Base-by-base conservation (phyloP, 345 rosid genomes). In the Chamaenerion angustifolium region DNA sequence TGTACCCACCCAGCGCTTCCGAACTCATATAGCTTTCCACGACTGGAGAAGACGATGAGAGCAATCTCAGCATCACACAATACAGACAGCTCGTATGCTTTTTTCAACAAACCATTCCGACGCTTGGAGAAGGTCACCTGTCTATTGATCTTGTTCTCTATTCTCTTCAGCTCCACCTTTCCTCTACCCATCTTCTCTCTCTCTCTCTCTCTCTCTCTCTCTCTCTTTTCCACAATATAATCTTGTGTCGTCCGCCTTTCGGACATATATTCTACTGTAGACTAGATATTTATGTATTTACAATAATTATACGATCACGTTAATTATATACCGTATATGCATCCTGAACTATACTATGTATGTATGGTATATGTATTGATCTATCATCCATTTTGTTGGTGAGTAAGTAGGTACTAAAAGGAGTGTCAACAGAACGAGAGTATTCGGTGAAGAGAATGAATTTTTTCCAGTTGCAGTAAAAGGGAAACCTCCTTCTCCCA, bases 121-220 rank as follows among this genome's bases (percentile, higher is more conserved):
- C 94, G 68, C 66, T 85, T 85, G 4, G 95, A 81, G 73, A 85
- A 85, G 40, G 95, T 85, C 9, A 85, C 95, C 48, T 85, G 90
- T 62, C 95, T 64, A 64, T 82, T 85, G 65, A 85, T 85, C 58
- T 79, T 85, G 76, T 85, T 85, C 71, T 85, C 95, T 64, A 85
- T 85, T 71, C 80, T 82, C 85, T 80, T 82, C 72, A 82, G 62
- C 69, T 82, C 95, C 40, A 86, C 95, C 70, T 77, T 82, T 57
- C 95, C 95, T 76, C 95, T 78, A 41, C 95, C 95, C 95, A 86
- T 85, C n/a, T 50, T 21, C 17, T 44, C 42, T 47, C n/a, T 21
- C 4, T 21, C 25, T 21, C 25, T 21, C 25, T 21, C n/a, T n/a
- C n/a, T n/a, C n/a, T n/a, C n/a, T n/a, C n/a, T 21, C 2, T 21